These are phyloP conservation scores for Chlorella sp. DNA, from an alignment of 139 green algal genomes.

Conservation along the genomic window DNA sequence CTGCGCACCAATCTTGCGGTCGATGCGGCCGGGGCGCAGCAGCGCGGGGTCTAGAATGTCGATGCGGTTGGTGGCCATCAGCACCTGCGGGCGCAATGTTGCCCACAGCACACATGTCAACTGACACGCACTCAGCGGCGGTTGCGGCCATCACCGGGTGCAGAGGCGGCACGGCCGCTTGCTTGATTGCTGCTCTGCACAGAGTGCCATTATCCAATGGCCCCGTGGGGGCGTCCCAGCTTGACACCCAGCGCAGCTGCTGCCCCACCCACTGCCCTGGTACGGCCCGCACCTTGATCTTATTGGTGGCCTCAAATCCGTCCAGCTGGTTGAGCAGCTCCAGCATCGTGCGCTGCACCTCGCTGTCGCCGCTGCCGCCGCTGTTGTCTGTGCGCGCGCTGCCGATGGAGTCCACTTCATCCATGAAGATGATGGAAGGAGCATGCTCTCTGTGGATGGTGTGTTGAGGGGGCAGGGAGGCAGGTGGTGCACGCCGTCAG, in stretches of 20 bases:
- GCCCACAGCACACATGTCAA: no score
- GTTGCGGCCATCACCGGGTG: no score
- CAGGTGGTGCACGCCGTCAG: not conserved
- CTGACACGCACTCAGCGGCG: no score
- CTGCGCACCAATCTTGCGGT: constrained; percentile 92
- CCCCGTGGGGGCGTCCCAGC: no score
- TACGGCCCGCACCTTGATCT: constrained; percentile 95
- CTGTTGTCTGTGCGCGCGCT: constrained; percentile 87
- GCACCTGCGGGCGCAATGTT: no score
- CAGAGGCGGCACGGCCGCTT: no score
- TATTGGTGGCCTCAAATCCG: constrained; percentile 98
- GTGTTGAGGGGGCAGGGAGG: not conserved
- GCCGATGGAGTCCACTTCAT: constrained; percentile 99
- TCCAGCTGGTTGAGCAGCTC: constrained; percentile 99
- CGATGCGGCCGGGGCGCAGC: constrained; percentile 97
- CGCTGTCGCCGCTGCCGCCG: constrained; percentile 90
- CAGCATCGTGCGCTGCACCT: constrained; percentile 99
- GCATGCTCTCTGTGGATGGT: constrained; percentile 87
- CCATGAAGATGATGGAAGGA: constrained; percentile 98
- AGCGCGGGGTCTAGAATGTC: constrained; percentile 99
- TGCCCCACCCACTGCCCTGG: no score
- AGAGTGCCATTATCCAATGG: no score
- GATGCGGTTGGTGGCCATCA: constrained; percentile 99
- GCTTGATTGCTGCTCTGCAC: no score
- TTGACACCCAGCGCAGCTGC: not conserved